phyloP scores from a whole-genome alignment of 1,284 basidiomycete species.

The Boletus smithii region DNA sequence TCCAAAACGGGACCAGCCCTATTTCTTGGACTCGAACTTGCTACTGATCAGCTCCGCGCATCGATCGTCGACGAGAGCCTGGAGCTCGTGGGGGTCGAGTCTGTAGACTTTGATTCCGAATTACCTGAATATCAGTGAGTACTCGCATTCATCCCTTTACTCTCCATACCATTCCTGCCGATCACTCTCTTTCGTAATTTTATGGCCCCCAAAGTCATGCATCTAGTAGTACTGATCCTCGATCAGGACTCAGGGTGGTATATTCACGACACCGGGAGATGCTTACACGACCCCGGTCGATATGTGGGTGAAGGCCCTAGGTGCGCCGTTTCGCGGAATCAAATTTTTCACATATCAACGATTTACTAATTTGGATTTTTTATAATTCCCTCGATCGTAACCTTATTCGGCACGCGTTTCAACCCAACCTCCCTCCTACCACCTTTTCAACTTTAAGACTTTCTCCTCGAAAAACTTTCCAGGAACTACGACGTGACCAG shows the following conservation, averaged over 20 bases:
- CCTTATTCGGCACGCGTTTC: constrained; percentile 30
- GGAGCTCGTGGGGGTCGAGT: constrained; percentile 74
- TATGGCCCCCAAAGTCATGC: constrained; percentile 1
- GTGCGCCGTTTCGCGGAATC: constrained; percentile 44
- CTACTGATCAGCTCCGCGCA: constrained; percentile 75
- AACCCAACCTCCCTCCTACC: no score
- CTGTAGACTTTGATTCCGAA: constrained; percentile 77
- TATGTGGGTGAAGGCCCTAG: constrained; percentile 82
- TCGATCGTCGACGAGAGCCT: constrained; percentile 76
- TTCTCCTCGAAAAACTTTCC: constrained; percentile 69
- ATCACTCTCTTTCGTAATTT: not conserved
- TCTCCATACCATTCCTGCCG: constrained; percentile 5
- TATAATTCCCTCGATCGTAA: constrained; percentile 33
- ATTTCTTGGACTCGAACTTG: constrained; percentile 76
- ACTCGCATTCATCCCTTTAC: constrained; percentile 5
- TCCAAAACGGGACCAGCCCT: constrained; percentile 55
- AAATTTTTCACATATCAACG: constrained; percentile 34
- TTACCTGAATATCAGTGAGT: constrained; percentile 76
- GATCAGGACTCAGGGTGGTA: constrained; percentile 73
- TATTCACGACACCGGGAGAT: constrained; percentile 80
- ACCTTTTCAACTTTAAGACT: constrained; percentile 50
- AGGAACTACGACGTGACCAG: constrained; percentile 62
- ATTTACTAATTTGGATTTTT: constrained; percentile 34
- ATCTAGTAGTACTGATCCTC: constrained; percentile 15
- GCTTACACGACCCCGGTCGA: constrained; percentile 80